A percentile compares a stretch with the other conserved stretches of the same genome.
Evolutionary conservation across 176 grass and related monocot genomes (phyloP).

Genomic region (Eragrostis curvula): DNA sequence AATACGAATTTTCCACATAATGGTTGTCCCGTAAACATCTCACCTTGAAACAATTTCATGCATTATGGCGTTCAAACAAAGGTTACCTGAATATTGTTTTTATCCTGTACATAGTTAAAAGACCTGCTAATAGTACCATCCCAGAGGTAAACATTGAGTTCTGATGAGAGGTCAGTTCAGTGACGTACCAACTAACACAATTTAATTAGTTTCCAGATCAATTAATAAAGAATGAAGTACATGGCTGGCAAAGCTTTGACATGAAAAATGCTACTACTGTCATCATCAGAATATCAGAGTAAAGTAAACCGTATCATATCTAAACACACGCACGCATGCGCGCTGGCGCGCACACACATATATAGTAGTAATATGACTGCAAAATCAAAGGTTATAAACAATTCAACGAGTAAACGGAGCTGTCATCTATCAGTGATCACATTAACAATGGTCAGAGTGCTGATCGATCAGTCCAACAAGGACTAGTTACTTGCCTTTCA

Average conservation of each 20-base stretch:
- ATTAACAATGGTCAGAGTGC: slow-evolving; percentile 1
- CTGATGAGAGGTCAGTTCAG: background rate
- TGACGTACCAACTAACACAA: background rate
- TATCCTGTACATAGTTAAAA: background rate
- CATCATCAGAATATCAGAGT: background rate
- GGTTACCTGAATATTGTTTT: slow-evolving; percentile 2
- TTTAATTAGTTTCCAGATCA: slow-evolving; percentile 21
- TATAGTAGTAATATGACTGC: background rate
- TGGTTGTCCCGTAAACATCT: background rate
- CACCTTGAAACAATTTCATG: background rate
- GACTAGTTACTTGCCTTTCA: slow-evolving; percentile 64
- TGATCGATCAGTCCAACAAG: background rate
- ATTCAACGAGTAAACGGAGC: slow-evolving; percentile 14
- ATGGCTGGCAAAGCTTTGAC: slow-evolving; percentile 22
- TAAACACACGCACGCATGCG: too few relatives aligned
- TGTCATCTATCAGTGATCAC: background rate
- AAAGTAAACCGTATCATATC: slow-evolving; percentile 1
- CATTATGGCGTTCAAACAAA: background rate
- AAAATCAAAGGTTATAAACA: background rate
- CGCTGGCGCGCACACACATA: too few relatives aligned
- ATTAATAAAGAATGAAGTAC: slow-evolving; percentile 17
- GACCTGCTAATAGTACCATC: background rate
- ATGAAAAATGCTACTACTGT: slow-evolving; percentile 4
- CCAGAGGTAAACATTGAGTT: background rate
- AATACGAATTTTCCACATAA: background rate